Percentiles rank a stretch among this genome's conserved stretches.
These are phyloP conservation scores for Chlamydomonas applanata DNA, from an alignment of 139 green algal genomes.

Conservation along the genomic window DNA sequence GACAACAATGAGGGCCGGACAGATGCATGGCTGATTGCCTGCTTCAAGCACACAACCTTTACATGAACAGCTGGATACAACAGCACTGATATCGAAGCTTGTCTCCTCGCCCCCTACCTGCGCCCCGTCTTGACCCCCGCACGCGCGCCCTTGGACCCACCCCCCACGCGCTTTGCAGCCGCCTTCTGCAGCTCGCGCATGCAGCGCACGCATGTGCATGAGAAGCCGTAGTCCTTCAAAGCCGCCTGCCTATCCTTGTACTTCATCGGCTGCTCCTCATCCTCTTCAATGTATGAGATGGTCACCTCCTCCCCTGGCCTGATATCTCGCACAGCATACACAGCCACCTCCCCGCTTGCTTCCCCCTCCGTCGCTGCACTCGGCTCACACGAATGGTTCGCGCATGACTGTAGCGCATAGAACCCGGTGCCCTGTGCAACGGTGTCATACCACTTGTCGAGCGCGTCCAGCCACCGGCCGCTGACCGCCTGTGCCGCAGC, in stretches of 20 bases:
- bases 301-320: constrained; percentile 66
- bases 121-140: neutral
- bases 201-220: constrained; percentile 61
- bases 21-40: no score
- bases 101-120: no score
- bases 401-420: constrained; percentile 81
- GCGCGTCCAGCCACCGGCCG: constrained; percentile 65
- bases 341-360: constrained; percentile 38
- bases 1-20: no score
- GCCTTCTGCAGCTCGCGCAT: constrained; percentile 3
- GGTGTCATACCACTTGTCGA: constrained; percentile 62
- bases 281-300: constrained; percentile 79
- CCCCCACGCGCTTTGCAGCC: neutral
- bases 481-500: constrained; percentile 24
- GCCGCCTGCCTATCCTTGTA: constrained; percentile 35
- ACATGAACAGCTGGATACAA: no score
- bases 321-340: constrained; percentile 56
- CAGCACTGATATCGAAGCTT: no score
- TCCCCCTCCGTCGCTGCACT: constrained; percentile 64
- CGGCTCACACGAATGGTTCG: constrained; percentile 90
- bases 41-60: no score
- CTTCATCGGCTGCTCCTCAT: constrained; percentile 16
- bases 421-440: constrained; percentile 78
- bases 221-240: constrained; percentile 84
- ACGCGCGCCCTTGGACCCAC: neutral